Conservation (phyloP, 352 stramenopile genomes). For the Phytophthora nicotianae region DNA sequence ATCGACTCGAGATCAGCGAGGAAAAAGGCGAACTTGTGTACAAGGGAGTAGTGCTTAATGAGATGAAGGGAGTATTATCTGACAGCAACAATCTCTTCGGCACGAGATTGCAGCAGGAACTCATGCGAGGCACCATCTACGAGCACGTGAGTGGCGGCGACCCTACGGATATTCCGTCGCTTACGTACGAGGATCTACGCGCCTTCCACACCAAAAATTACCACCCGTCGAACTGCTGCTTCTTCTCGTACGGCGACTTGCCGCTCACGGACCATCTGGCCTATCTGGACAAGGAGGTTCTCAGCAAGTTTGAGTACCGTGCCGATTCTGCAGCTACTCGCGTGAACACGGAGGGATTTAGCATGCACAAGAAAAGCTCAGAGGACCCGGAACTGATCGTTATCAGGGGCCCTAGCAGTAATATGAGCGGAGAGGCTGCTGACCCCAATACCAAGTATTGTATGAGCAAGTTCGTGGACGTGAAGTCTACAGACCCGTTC, state of each 20-base stretch:
- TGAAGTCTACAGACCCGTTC: conserved; percentile 76
- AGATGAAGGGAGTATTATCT: conserved; percentile 99
- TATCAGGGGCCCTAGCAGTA: conserved; percentile 61
- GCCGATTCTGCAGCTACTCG: conserved; percentile 51
- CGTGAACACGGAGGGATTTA: conserved; percentile 54
- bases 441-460: conserved; percentile 86
- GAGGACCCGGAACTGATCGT: conserved; percentile 36
- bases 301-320: conserved; percentile 70
- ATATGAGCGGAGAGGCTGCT: conserved; percentile 54
- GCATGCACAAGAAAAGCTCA: conserved; percentile 37
- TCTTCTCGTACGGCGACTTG: conserved; percentile 92
- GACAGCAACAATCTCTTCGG: conserved; percentile 94
- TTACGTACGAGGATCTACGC: conserved; percentile 80
- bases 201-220: conserved; percentile 87
- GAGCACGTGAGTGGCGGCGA: conserved; percentile 83
- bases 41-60: conserved; percentile 99
- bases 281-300: conserved; percentile 74
- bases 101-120: conserved; percentile 88
- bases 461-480: conserved; percentile 70
- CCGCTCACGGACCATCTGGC: conserved; percentile 75
- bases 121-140: conserved; percentile 92
- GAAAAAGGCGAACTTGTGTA: conserved; percentile 58
- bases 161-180: conserved; percentile 66
- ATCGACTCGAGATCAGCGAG: conserved; percentile 66
- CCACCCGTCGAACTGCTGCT: conserved; percentile 89